These are phyloP conservation scores for Paraphaeosphaeria minitans DNA, from an alignment of 2,329 filamentous ascomycete genomes.

Conservation along the genomic window DNA sequence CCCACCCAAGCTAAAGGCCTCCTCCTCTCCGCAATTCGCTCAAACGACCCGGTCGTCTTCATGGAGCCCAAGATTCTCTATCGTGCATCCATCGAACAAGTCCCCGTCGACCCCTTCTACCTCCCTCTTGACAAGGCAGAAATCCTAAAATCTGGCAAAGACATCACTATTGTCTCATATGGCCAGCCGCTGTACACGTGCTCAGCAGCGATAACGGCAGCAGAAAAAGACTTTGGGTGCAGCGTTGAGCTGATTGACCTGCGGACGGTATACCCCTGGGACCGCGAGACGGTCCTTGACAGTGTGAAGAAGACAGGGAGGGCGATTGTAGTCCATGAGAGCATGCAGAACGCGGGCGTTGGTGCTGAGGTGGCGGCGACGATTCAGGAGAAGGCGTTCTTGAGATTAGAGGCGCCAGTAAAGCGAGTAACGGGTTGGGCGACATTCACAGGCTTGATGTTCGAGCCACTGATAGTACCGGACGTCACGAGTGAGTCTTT, in stretches of 20 bases:
- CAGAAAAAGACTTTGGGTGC: conserved; percentile 75
- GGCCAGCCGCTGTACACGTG: conserved; percentile 89
- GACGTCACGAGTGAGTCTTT: conserved; percentile 79
- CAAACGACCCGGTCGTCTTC: conserved; percentile 86
- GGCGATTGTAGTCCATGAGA: conserved; percentile 88
- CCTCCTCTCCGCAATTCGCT: conserved; percentile 73
- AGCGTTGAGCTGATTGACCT: conserved; percentile 86
- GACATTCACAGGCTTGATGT: conserved; percentile 79
- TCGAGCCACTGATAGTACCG: conserved; percentile 73
- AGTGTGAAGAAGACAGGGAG: conserved; percentile 88
- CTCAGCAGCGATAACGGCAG: conserved; percentile 73
- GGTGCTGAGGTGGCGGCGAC: conserved; percentile 88
- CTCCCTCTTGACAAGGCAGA: conserved; percentile 87
- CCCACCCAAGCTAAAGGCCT: conserved; percentile 89
- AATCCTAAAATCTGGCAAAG: conserved; percentile 76
- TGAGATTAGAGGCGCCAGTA: conserved; percentile 83
- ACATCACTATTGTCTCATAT: conserved; percentile 85
- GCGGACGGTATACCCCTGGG: conserved; percentile 90
- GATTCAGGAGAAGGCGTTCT: conserved; percentile 85
- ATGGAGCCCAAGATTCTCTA: conserved; percentile 96
- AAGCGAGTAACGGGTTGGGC: conserved; percentile 87
- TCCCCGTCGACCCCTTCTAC: conserved; percentile 79
- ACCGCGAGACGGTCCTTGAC: conserved; percentile 76
- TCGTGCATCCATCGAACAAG: conserved; percentile 88
- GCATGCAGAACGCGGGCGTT: conserved; percentile 87